phyloP scores from a whole-genome alignment of 1,284 basidiomycete species.

The Pseudozyma flocculosa region DNA sequence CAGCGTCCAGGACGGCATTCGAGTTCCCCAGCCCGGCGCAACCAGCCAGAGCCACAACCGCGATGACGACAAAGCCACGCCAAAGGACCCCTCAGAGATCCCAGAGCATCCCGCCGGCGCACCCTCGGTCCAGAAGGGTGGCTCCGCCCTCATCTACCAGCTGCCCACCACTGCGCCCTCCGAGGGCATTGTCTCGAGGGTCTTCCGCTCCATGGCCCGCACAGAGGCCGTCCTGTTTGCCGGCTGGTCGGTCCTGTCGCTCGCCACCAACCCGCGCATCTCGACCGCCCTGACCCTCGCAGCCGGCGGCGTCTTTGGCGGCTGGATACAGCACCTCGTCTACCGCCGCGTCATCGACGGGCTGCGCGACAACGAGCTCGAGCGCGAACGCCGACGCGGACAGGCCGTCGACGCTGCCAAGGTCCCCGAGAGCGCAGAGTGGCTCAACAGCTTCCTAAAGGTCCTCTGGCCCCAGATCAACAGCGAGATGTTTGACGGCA shows the following conservation, averaged over 20 bases:
- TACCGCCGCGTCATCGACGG: neutral
- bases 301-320: neutral
- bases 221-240: neutral
- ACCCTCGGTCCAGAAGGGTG: neutral
- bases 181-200: neutral
- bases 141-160: neutral
- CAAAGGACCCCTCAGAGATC: neutral
- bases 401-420: slow-evolving; percentile 4
- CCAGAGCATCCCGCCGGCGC: neutral
- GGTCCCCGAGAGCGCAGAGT: slow-evolving; percentile 33
- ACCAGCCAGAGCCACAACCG: neutral
- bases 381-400: slow-evolving; percentile 1
- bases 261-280: neutral
- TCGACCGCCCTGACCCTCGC: neutral
- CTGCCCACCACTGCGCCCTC: neutral
- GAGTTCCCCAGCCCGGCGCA: neutral
- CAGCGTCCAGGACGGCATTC: neutral
- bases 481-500: slow-evolving; percentile 21
- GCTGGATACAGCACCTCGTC: neutral
- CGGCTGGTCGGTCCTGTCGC: neutral
- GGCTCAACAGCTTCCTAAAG: slow-evolving; percentile 38
- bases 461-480: slow-evolving; percentile 39
- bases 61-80: neutral
- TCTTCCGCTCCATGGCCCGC: neutral
- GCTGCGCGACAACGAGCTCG: slow-evolving; percentile 2